Evolutionary conservation across 2,329 filamentous ascomycete species (phyloP).

Genomic region (Aureobasidium leucospermi): DNA sequence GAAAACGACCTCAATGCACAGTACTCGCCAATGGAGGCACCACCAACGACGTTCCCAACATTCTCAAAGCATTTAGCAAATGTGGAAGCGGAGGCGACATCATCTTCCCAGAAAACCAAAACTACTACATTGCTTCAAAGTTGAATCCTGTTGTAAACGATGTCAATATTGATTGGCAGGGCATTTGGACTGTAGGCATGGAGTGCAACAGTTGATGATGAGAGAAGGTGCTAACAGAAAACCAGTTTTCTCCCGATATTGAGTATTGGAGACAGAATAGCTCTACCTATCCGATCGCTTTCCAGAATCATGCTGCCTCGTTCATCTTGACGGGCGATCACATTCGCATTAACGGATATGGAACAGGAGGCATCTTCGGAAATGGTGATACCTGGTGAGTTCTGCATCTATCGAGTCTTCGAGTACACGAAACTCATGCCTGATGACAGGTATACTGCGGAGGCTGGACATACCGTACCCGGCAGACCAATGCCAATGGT

Average conservation of each 20-base stretch:
- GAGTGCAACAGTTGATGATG: neutral
- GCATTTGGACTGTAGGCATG: constrained; percentile 40
- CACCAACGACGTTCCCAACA: constrained; percentile 35
- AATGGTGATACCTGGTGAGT: constrained; percentile 45
- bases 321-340: constrained; percentile 45
- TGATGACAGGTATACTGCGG: constrained; percentile 35
- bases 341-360: constrained; percentile 46
- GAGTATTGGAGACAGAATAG: constrained; percentile 47
- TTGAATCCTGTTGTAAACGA: constrained; percentile 45
- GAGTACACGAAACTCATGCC: neutral
- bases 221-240: neutral
- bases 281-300: constrained; percentile 39
- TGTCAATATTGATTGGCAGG: constrained; percentile 46
- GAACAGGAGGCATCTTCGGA: constrained; percentile 47
- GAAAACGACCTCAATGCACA: constrained; percentile 25
- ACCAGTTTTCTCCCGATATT: constrained; percentile 43
- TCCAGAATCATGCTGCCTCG: constrained; percentile 50
- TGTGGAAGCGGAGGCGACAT: constrained; percentile 39
- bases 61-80: constrained; percentile 33
- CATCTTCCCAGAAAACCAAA: constrained; percentile 43
- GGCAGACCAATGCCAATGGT: constrained; percentile 53
- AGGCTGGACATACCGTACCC: constrained; percentile 39
- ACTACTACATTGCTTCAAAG: constrained; percentile 45
- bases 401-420: neutral
- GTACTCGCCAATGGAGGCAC: constrained; percentile 33